phyloP scores from a whole-genome alignment of 2,329 filamentous ascomycete genomes.

The Scopulariopsis brevicaulis region DNA sequence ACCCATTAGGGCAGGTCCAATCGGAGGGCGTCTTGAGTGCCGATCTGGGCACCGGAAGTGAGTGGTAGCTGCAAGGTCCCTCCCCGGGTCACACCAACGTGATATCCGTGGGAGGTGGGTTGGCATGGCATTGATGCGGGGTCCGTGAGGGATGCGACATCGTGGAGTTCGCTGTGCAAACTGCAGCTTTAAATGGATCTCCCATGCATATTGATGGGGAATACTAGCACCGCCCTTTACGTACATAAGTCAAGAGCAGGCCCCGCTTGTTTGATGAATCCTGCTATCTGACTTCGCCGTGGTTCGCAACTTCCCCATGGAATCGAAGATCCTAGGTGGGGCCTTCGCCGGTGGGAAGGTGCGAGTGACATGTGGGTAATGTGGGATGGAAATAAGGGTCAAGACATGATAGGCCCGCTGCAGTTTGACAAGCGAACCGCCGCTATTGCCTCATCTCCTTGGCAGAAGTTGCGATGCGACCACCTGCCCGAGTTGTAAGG shows the following conservation, averaged over 20 bases:
- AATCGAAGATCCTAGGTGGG: too few relatives aligned
- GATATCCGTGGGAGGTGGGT: background rate
- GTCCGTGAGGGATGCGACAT: too few relatives aligned
- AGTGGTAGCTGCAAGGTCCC: background rate
- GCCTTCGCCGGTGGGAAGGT: background rate
- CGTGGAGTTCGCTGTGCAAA: too few relatives aligned
- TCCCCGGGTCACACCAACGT: background rate
- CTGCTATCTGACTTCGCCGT: too few relatives aligned
- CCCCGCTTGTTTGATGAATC: too few relatives aligned
- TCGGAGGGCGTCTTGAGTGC: background rate
- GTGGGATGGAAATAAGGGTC: background rate
- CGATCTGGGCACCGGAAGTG: background rate
- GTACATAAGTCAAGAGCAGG: too few relatives aligned
- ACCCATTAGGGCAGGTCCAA: background rate
- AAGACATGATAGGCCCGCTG: background rate
- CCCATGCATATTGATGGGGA: too few relatives aligned
- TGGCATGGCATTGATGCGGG: too few relatives aligned
- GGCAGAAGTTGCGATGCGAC: background rate
- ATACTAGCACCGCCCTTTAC: too few relatives aligned
- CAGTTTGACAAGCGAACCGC: background rate
- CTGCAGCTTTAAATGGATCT: too few relatives aligned
- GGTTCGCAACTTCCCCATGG: too few relatives aligned
- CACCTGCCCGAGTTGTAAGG: background rate
- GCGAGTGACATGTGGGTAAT: background rate
- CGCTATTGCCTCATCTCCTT: background rate